Percentiles rank a stretch among this genome's conserved stretches.
Conservation (phyloP, 306 rosid species). For the Parietaria judaica region DNA sequence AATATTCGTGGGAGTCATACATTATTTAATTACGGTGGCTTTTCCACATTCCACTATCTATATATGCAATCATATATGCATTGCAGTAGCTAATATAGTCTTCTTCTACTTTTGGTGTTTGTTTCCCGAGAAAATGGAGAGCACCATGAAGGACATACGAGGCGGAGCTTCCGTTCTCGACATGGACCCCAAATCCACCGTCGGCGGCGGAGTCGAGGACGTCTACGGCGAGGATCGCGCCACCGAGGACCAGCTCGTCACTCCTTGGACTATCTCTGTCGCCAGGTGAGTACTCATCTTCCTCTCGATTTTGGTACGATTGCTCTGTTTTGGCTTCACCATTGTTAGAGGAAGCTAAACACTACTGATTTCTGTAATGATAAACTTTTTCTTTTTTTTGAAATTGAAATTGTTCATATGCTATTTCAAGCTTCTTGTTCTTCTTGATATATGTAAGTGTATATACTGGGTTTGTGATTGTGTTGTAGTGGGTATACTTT, state of each 20-base stretch:
- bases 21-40: no score
- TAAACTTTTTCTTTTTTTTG: no score
- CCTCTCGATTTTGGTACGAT: neutral
- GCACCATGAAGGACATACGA: conserved; percentile 42
- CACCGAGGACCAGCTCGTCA: conserved; percentile 76
- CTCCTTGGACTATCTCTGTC: conserved; percentile 90
- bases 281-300: conserved; percentile 47
- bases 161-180: conserved; percentile 65
- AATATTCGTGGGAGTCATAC: no score
- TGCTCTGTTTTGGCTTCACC: neutral
- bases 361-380: no score
- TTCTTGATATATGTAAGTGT: neutral
- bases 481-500: conserved; percentile 67
- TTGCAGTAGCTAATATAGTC: no score
- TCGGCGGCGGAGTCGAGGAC: conserved; percentile 78
- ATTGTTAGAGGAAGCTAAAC: no score
- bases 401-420: no score
- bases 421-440: neutral
- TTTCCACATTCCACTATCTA: no score
- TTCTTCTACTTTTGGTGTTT: no score
- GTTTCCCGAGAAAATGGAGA: conserved; percentile 38
- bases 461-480: neutral
- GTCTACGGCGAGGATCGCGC: conserved; percentile 85
- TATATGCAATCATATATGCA: no score
- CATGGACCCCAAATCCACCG: conserved; percentile 60